Base-by-base conservation (phyloP, 495 filamentous ascomycete genomes). In the Pseudevernia furfuracea region DNA sequence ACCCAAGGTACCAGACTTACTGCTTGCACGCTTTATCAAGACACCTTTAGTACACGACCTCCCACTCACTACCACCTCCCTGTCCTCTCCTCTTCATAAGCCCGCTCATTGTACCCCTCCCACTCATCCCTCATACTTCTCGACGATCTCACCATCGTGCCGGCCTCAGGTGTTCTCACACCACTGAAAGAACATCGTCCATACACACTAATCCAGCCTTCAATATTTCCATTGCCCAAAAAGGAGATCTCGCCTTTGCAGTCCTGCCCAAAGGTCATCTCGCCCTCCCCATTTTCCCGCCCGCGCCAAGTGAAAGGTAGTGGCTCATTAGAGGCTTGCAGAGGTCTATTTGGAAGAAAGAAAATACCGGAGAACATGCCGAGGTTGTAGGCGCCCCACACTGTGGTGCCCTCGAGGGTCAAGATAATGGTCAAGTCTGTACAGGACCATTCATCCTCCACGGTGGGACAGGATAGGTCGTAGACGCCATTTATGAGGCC, bases 401-500 rank as follows among this genome's bases (percentile, higher is more conserved):
- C 28, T 0, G 41, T 25, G 46, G 67, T 61, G 19, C 55, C 58
- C 21, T 69, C 71, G n/a, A 72, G 64, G 43, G 64, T 52, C 17
- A 72, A 63, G 34, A 59, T 60, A 0, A 72, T 36, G 15, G 67
- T 65, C 4, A 67, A 56, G 25, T 63, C 46, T 41, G 43, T 39
- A 23, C 34, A 38, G 7, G 14, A 12, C 48, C 64, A 68, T 48
- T 73, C 38, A 1, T 58, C 57, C 8, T 41, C 48, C 0, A 73
- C 59, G 4, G 60, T 61, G 2, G 43, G 66, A 48, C 69, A 74
- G 53, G 37, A 58, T 32, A 82, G 65, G 23, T 68, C 61, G 71
- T 82, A 82, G 21, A 73, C 71, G 30, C 80, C 79, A 67, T 78
- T 80, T 8, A 82, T 69, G 19, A 79, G 72, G n/a, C 78, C 77